phyloP scores from a whole-genome alignment of 352 stramenopile genomes.

The Phytopythium helicoides region DNA sequence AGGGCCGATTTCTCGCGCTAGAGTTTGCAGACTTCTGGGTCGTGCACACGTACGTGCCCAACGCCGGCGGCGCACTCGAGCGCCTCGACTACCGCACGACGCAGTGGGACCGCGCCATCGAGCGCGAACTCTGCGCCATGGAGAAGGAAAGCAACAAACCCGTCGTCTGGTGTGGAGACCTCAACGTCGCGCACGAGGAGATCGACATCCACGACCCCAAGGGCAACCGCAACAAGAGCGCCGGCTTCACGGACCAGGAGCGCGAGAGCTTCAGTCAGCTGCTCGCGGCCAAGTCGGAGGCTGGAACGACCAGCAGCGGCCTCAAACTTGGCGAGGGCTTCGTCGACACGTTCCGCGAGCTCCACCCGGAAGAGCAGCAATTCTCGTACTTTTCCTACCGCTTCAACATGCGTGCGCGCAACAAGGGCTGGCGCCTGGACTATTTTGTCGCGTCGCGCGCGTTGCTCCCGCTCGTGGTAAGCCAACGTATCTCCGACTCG shows the following conservation, averaged over 20 bases:
- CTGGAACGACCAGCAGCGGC: not conserved
- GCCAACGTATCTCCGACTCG: constrained; percentile 11
- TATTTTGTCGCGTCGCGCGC: constrained; percentile 78
- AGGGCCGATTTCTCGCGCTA: constrained; percentile 77
- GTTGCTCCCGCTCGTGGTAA: constrained; percentile 60
- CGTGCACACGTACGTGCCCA: constrained; percentile 86
- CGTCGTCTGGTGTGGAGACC: constrained; percentile 82
- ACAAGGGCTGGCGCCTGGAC: constrained; percentile 87
- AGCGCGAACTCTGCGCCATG: constrained; percentile 64
- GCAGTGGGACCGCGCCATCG: constrained; percentile 77
- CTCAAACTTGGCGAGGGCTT: constrained; percentile 29
- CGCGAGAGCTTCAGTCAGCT: constrained; percentile 70
- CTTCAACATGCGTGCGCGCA: constrained; percentile 71
- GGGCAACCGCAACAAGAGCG: constrained; percentile 70
- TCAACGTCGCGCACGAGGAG: constrained; percentile 86
- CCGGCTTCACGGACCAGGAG: constrained; percentile 79
- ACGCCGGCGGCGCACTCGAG: constrained; percentile 71
- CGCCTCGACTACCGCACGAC: constrained; percentile 67
- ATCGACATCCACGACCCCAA: constrained; percentile 89
- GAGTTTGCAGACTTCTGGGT: constrained; percentile 79
- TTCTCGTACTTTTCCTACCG: constrained; percentile 86
- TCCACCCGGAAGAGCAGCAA: constrained; percentile 59
- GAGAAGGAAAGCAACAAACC: constrained; percentile 56
- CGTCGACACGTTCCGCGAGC: constrained; percentile 70
- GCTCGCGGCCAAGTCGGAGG: constrained; percentile 20